Evolutionary conservation across 73 alveolate species (phyloP).

Genomic region (Tetrahymena elliotti): DNA sequence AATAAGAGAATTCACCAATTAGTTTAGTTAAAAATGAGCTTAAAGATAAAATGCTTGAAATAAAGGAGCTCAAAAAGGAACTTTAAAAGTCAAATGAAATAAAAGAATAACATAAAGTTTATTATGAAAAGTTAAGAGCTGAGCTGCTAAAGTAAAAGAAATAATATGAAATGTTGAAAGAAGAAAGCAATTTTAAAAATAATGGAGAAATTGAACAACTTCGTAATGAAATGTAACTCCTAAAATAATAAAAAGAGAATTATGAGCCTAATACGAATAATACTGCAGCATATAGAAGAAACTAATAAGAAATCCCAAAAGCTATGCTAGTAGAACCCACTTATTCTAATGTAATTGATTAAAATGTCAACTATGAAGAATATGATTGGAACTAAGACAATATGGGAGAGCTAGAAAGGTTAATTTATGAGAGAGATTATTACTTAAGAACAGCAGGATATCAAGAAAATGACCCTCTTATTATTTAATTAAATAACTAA

Average conservation of each 20-base stretch:
- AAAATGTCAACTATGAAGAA: background rate
- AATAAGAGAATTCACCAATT: conserved; percentile 11
- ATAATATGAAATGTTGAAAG: background rate
- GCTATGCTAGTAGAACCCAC: background rate
- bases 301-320: background rate
- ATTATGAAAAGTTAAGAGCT: conserved; percentile 38
- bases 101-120: conserved; percentile 13
- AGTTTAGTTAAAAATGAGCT: conserved; percentile 6
- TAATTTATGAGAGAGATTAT: conserved; percentile 29
- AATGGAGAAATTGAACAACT: background rate
- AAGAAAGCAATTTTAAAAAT: background rate
- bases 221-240: background rate
- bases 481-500: conserved; percentile 11
- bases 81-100: conserved; percentile 15
- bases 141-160: conserved; percentile 10
- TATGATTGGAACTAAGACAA: conserved; percentile 3
- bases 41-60: conserved; percentile 1
- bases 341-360: background rate
- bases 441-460: conserved; percentile 30
- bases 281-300: background rate
- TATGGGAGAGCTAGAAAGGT: conserved; percentile 4
- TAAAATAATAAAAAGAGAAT: background rate
- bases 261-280: background rate
- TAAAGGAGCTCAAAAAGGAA: conserved; percentile 29
- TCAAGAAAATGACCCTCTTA: conserved; percentile 21